Evolutionary conservation across 202 grass and related monocot genomes (phyloP).

Genomic region (Panicum virgatum): DNA sequence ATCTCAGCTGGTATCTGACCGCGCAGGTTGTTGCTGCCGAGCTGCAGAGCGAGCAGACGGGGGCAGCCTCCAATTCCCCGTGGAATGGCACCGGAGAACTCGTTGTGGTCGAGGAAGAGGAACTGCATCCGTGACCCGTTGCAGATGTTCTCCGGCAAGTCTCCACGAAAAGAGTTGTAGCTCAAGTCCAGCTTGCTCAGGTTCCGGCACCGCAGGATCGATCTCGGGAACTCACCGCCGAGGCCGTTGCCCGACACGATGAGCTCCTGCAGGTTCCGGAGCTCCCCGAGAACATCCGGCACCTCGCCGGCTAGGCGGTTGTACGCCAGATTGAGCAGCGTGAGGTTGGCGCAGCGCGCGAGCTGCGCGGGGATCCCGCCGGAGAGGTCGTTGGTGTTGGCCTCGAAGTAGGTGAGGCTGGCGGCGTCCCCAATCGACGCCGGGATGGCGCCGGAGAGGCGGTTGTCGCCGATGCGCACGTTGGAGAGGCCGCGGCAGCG

Average conservation of each 20-base stretch:
- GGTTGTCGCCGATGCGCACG: slow-evolving; percentile 80
- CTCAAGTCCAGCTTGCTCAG: slow-evolving; percentile 94
- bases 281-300: slow-evolving; percentile 57
- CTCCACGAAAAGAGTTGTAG: slow-evolving; percentile 63
- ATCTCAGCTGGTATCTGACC: slow-evolving; percentile 79
- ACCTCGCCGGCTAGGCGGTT: slow-evolving; percentile 69
- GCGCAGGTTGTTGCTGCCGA: slow-evolving; percentile 74
- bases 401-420: slow-evolving; percentile 94
- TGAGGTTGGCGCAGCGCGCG: slow-evolving; percentile 72
- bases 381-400: slow-evolving; percentile 69
- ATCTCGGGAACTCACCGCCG: slow-evolving; percentile 62
- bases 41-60: slow-evolving; percentile 75
- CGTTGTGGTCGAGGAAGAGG: slow-evolving; percentile 82
- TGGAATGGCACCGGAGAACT: slow-evolving; percentile 59
- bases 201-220: slow-evolving; percentile 73
- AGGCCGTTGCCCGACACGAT: slow-evolving; percentile 75
- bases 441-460: slow-evolving; percentile 66
- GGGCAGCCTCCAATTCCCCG: slow-evolving; percentile 54
- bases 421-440: slow-evolving; percentile 60
- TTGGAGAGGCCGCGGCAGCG: slow-evolving; percentile 75
- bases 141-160: slow-evolving; percentile 70
- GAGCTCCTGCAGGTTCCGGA: slow-evolving; percentile 84
- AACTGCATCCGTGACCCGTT: slow-evolving; percentile 83
- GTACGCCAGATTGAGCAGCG: slow-evolving; percentile 77
- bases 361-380: slow-evolving; percentile 71